A percentile compares a stretch with the other conserved stretches of the same genome.
phyloP scores from a whole-genome alignment of 805 yeast species.

The Nakazawaea ernobii region DNA sequence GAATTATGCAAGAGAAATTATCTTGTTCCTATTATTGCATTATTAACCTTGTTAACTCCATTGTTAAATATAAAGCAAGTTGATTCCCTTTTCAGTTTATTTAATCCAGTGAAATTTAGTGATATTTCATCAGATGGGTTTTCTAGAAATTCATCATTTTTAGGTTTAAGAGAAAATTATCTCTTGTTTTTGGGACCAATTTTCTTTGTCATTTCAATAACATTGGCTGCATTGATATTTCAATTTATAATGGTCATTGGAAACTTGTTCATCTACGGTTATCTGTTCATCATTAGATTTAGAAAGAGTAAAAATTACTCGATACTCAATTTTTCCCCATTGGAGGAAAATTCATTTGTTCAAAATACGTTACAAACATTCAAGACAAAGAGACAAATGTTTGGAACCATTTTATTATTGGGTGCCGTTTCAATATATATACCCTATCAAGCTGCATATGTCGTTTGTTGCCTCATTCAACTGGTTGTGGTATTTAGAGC shows the following conservation, averaged over 20 bases:
- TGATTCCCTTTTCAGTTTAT: conserved; percentile 31
- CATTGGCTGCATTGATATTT: conserved; percentile 35
- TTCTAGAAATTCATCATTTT: conserved; percentile 49
- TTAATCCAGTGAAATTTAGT: conserved; percentile 51
- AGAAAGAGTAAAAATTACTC: background rate
- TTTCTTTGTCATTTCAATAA: conserved; percentile 40
- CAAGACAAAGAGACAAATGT: conserved; percentile 21
- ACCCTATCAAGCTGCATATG: conserved; percentile 78
- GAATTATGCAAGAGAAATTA: conserved; percentile 26
- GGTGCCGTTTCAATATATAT: conserved; percentile 52
- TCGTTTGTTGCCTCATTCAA: conserved; percentile 57
- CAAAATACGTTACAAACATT: conserved; percentile 8
- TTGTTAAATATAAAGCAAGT: conserved; percentile 28
- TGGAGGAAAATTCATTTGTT: background rate
- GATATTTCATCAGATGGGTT: conserved; percentile 29
- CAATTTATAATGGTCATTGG: conserved; percentile 17
- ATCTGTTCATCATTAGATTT: background rate
- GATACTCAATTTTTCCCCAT: background rate
- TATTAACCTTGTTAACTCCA: conserved; percentile 33
- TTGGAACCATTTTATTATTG: conserved; percentile 33
- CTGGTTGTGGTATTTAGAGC: conserved; percentile 41
- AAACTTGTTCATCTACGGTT: background rate
- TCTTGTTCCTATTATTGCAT: conserved; percentile 19
- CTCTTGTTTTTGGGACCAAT: conserved; percentile 57
- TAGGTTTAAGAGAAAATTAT: conserved; percentile 58